Evolutionary conservation across 1,284 basidiomycete genomes (phyloP), one percentile per base, ranked within the genome.

Genomic region (Omphalotus olearius): DNA sequence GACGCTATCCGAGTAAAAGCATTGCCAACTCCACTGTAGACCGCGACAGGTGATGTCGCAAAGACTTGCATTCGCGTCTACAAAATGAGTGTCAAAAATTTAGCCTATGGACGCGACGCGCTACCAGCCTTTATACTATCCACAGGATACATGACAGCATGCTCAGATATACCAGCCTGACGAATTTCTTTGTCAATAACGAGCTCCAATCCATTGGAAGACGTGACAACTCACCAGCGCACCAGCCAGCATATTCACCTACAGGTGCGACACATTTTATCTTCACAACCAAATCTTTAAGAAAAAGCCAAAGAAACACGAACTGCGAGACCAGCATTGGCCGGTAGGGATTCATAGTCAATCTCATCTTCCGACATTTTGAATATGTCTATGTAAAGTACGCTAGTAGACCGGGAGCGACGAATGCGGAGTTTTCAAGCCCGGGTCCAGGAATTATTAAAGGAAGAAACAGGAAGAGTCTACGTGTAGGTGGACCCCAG

Each of bases 21-120:
- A 65, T 95, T 87, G 28, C 88, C 87, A 59, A 96, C 85, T 20
- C 90, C 87, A n/a, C 85, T 88, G 72, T 96, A 93, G 20, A 91
- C 80, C 6, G 90, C 89, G 6, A 88, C 83, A 5, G 90, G 85
- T 6, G 90, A 87, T 2, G 91, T 76, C 38, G 87, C 79, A 62
- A 98, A 88, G 40, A 99, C 92, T 75, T 99, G 96, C 96, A 99
- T 99, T 63, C 97, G 92, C 38, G 97, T 99, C 95, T 98, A 52
- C 17, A 25, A 46, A 37, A 37, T 38, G 46, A 48, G 30, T 23
- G 30, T 44, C 36, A 30, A 45, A 47, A 9, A 41, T 20, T 57
- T 44, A 59, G 33, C 23, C 14, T 23, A 20, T 13, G 16, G 25
- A 41, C 57, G 46, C 40, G 23, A 35, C 33, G 44, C 37, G 39